A percentile compares a stretch with the other conserved stretches of the same genome.
phyloP scores from a whole-genome alignment of 1,284 basidiomycete species.

The Pascua sp. region DNA sequence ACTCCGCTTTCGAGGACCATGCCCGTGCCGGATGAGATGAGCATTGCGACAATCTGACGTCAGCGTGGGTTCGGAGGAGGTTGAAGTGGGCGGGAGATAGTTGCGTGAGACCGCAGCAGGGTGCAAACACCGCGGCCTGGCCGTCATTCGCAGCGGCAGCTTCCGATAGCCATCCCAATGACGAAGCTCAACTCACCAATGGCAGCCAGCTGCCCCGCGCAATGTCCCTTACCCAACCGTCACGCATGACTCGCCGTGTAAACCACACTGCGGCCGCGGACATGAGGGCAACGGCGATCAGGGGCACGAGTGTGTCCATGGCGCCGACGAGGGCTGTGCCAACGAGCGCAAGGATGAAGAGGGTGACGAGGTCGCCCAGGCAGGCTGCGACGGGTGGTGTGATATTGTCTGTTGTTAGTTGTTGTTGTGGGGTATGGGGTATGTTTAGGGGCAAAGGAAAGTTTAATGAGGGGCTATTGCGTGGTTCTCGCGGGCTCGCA shows the following conservation, averaged over 20 bases:
- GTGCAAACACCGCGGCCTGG: too few relatives aligned
- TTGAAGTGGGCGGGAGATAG: neutral
- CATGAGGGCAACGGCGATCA: constrained; percentile 57
- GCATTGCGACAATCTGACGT: constrained; percentile 67
- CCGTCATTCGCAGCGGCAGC: too few relatives aligned
- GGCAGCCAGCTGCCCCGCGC: constrained; percentile 84
- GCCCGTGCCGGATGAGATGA: constrained; percentile 84
- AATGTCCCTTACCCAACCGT: constrained; percentile 53
- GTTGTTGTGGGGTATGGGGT: neutral
- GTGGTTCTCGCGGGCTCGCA: too few relatives aligned
- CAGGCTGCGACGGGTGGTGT: constrained; percentile 89
- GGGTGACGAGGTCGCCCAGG: constrained; percentile 85
- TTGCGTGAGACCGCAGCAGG: neutral
- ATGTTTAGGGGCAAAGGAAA: neutral
- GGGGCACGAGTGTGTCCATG: constrained; percentile 63
- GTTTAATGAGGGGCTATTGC: too few relatives aligned
- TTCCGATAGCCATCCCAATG: too few relatives aligned
- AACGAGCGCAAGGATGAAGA: constrained; percentile 68
- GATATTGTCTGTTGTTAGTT: constrained; percentile 72
- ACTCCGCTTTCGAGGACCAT: constrained; percentile 89
- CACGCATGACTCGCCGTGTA: constrained; percentile 55
- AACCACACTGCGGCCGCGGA: constrained; percentile 56
- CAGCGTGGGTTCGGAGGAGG: neutral
- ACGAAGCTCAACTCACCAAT: constrained; percentile 55
- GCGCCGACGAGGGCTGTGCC: constrained; percentile 60